phyloP scores from a whole-genome alignment of 2,329 filamentous ascomycete genomes.

The Dothistroma septosporum region DNA sequence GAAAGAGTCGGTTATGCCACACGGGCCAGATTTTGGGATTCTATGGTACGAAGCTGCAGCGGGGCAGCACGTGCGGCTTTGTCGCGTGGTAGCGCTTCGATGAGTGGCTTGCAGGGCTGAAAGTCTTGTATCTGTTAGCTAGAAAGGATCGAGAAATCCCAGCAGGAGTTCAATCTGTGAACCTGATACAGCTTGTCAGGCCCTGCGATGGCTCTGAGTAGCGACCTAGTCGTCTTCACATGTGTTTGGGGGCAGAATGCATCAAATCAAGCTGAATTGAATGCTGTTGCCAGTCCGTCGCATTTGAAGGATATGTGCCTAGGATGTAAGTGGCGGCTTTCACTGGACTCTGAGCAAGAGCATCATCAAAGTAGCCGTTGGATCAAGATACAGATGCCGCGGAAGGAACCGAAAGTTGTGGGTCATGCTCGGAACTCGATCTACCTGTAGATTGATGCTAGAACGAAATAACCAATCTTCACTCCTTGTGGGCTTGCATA shows the following conservation, averaged over 20 bases:
- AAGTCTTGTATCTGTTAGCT: background rate
- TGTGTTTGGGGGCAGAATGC: too few relatives aligned
- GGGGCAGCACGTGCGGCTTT: background rate
- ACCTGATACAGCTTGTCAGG: background rate
- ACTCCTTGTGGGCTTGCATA: background rate
- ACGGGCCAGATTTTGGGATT: background rate
- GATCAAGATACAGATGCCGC: background rate
- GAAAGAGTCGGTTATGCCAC: background rate
- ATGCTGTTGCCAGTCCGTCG: too few relatives aligned
- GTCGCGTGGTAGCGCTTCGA: background rate
- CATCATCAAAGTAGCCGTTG: background rate
- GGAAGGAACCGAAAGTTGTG: background rate
- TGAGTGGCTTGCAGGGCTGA: conserved; percentile 11
- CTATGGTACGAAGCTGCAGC: background rate
- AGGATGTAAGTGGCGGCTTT: background rate
- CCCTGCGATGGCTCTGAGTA: too few relatives aligned
- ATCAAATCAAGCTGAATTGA: too few relatives aligned
- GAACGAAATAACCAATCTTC: background rate
- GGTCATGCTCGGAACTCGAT: background rate
- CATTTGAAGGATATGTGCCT: too few relatives aligned
- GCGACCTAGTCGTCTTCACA: too few relatives aligned
- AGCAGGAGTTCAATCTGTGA: background rate
- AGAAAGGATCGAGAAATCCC: background rate
- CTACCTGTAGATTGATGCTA: background rate
- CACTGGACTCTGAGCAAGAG: background rate